Base-by-base conservation (phyloP, 208 protist genomes). In the Acanthamoeba triangularis region DNA sequence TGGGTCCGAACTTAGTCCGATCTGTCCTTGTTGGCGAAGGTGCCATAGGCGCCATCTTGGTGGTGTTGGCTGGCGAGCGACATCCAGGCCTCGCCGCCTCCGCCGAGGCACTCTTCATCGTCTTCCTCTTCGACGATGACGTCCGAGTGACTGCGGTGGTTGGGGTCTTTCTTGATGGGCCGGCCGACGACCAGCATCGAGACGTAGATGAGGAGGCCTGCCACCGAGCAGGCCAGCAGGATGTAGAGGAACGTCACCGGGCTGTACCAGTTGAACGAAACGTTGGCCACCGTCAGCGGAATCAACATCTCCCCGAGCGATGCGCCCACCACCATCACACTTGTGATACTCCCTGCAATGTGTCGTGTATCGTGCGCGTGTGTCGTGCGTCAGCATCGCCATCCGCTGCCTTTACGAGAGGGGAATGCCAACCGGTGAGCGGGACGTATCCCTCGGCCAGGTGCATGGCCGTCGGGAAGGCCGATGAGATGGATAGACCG, bases 281-380 rank as follows among this genome's bases (percentile, higher is more conserved):
- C 80, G 41, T 93, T 69, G 61, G 87, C 87, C 61, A 93, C 63
- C 18, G 41, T 33, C 25, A 93, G 61, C 16, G 87, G 87, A 59
- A 93, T 74, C 20, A 93, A 33, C 87, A 93, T 93, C 63, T 93
- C 87, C 33, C 87, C 87, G 37, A 93, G 63, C 37, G 61, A 93
- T 14, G 87, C 87, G 1, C 87, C 87, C 20, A 93, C 63, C 41
- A 93, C 87, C 61, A 93, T 93, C 87, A 93, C 54, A 59, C 87
- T 93, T 28, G 87, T 93, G 37, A 93, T 30, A 0, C 18, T 30
- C 7, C 87, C 72, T 82, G 72, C 59, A 11, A 65, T 52, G n/a
- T n/a, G n/a, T n/a, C n/a, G 35, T n/a, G n/a, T 30, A 13, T n/a
- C 61, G 59, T 65, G 28, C 16, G 59, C 8, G 54, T 25, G 54